phyloP scores from a whole-genome alignment of 1,139 yeast genomes.

The Starmera stellimalicola region DNA sequence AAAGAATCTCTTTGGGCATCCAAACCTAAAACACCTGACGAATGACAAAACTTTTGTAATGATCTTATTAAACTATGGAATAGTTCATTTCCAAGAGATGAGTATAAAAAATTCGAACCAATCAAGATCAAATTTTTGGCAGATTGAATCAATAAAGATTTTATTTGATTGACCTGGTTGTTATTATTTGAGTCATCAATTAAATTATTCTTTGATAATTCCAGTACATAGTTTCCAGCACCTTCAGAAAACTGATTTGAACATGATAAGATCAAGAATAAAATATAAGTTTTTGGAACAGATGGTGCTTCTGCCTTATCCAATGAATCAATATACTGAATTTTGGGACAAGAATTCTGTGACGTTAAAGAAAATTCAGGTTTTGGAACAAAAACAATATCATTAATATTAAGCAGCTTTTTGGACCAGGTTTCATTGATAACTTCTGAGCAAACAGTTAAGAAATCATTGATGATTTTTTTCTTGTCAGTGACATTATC shows the following conservation, averaged over 20 bases:
- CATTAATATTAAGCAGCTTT: slow-evolving; percentile 25
- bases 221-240: slow-evolving; percentile 45
- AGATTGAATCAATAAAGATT: slow-evolving; percentile 10
- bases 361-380: slow-evolving; percentile 20
- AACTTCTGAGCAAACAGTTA: slow-evolving; percentile 34
- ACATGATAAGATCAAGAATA: slow-evolving; percentile 49
- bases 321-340: slow-evolving; percentile 59
- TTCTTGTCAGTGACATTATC: slow-evolving; percentile 52
- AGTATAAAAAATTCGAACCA: slow-evolving; percentile 39
- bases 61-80: slow-evolving; percentile 61
- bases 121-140: slow-evolving; percentile 16
- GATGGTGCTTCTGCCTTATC: slow-evolving; percentile 68
- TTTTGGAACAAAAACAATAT: slow-evolving; percentile 20
- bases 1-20: slow-evolving; percentile 49
- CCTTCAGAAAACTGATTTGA: slow-evolving; percentile 58
- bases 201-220: slow-evolving; percentile 22
- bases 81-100: slow-evolving; percentile 58
- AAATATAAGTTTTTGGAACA: slow-evolving; percentile 53
- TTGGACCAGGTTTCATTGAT: slow-evolving; percentile 26
- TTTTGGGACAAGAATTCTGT: slow-evolving; percentile 33
- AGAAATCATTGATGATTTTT: slow-evolving; percentile 50
- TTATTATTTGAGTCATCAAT: slow-evolving; percentile 7
- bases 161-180: slow-evolving; percentile 24
- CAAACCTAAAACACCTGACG: slow-evolving; percentile 66
- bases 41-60: slow-evolving; percentile 71